A percentile compares a stretch with the other conserved stretches of the same genome.
Evolutionary conservation across 345 rosid genomes (phyloP).

Genomic region (Lepidium sativum): DNA sequence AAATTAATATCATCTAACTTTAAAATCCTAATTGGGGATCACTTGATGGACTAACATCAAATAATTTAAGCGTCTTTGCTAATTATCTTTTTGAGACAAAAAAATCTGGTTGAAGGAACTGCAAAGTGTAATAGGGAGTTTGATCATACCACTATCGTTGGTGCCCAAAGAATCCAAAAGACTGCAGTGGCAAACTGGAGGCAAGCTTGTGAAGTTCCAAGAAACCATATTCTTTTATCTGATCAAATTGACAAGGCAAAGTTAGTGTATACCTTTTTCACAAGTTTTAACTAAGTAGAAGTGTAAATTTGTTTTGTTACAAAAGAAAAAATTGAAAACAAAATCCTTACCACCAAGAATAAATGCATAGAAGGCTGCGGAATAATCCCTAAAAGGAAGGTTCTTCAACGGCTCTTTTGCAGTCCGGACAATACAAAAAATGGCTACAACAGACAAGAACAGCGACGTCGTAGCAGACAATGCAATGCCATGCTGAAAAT

Average conservation of each 20-base stretch:
- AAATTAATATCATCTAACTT: neutral
- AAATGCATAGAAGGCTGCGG: constrained; percentile 37
- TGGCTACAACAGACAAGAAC: constrained; percentile 44
- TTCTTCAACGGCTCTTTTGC: constrained; percentile 44
- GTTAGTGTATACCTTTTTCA: neutral
- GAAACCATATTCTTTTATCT: constrained; percentile 81
- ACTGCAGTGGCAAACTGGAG: constrained; percentile 70
- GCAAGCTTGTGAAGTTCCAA: constrained; percentile 73
- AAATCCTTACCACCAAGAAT: constrained; percentile 54
- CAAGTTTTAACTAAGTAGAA: neutral
- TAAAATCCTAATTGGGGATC: neutral
- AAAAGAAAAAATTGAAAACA: neutral
- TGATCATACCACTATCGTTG: constrained; percentile 76
- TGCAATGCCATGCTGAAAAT: constrained; percentile 36
- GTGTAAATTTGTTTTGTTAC: too few species aligned
- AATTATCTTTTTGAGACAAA: neutral
- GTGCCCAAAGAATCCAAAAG: constrained; percentile 97
- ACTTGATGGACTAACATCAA: neutral
- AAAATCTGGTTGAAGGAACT: neutral
- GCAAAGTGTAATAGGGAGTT: neutral
- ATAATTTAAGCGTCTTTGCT: neutral
- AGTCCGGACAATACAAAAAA: constrained; percentile 39
- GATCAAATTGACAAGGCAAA: constrained; percentile 1
- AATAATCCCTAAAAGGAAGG: constrained; percentile 34
- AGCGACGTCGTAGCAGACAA: constrained; percentile 38